Conservation (phyloP, 148 eudicot genomes). For the Chenopodium quinoa region DNA sequence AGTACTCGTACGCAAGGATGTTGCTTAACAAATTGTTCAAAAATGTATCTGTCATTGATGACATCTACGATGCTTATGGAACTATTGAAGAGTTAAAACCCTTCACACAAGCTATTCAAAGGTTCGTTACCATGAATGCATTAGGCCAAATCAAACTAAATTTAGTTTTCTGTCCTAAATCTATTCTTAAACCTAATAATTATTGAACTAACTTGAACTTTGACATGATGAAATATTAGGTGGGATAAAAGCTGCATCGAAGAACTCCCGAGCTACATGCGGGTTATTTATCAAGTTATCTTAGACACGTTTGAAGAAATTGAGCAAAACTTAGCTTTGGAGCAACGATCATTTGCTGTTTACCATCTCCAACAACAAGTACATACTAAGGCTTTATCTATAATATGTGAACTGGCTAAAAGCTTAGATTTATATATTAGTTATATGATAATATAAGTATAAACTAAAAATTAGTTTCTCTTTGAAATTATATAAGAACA, state of each 20-base stretch:
- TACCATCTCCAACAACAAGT: neutral
- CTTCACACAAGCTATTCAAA: slow-evolving; percentile 39
- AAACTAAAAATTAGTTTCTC: no score
- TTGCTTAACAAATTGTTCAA: slow-evolving; percentile 18
- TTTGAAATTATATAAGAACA: no score
- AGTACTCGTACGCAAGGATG: slow-evolving; percentile 27
- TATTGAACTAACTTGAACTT: no score
- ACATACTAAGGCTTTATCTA: no score
- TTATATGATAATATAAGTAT: no score
- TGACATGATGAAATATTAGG: no score
- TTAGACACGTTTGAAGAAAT: slow-evolving; percentile 22
- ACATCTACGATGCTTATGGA: slow-evolving; percentile 38
- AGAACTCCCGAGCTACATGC: neutral
- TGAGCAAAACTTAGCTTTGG: slow-evolving; percentile 24
- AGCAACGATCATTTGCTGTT: slow-evolving; percentile 30
- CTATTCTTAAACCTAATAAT: no score
- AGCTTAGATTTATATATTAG: no score
- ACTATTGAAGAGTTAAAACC: slow-evolving; percentile 28
- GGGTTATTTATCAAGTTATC: no score
- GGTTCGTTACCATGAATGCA: slow-evolving; percentile 19
- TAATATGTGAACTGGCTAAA: no score
- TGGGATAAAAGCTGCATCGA: neutral
- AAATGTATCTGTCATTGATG: slow-evolving; percentile 33
- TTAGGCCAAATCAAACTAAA: no score
- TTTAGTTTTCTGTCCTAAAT: no score